Conservation (phyloP, 495 filamentous ascomycete species). For the Hypomontagnella monticulosa region DNA sequence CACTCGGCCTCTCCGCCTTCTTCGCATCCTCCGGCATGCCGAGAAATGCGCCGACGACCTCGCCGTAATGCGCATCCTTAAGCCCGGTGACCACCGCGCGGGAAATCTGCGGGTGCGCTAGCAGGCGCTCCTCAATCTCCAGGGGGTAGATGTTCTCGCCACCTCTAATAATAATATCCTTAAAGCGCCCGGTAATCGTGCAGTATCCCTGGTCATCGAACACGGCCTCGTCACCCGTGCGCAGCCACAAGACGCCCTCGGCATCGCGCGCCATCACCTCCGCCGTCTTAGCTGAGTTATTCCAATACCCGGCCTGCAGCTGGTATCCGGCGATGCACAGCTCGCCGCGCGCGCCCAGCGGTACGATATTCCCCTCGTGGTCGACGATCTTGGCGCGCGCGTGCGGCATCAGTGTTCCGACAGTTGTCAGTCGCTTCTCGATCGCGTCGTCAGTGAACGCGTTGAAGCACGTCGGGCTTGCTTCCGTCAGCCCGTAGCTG, state of each 20-base stretch:
- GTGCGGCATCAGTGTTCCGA: constrained; percentile 74
- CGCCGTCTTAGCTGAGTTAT: constrained; percentile 73
- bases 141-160: constrained; percentile 74
- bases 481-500: constrained; percentile 78
- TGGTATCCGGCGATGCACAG: constrained; percentile 76
- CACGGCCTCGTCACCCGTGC: constrained; percentile 75
- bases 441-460: constrained; percentile 72
- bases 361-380: constrained; percentile 64
- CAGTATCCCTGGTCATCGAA: constrained; percentile 72
- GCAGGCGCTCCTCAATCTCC: constrained; percentile 75
- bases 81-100: constrained; percentile 71
- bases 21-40: constrained; percentile 39
- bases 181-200: constrained; percentile 70
- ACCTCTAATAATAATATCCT: constrained; percentile 73
- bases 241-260: constrained; percentile 69
- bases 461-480: constrained; percentile 76
- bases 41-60: constrained; percentile 73
- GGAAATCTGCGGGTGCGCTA: constrained; percentile 63
- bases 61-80: constrained; percentile 69
- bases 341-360: constrained; percentile 68
- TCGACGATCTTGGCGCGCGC: constrained; percentile 74
- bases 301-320: constrained; percentile 75
- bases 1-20: constrained; percentile 47
- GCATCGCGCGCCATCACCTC: constrained; percentile 69
- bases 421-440: constrained; percentile 66